These are phyloP conservation scores for Trichosporon sp. DNA, from an alignment of 1,284 basidiomycete species.

Conservation along the genomic window DNA sequence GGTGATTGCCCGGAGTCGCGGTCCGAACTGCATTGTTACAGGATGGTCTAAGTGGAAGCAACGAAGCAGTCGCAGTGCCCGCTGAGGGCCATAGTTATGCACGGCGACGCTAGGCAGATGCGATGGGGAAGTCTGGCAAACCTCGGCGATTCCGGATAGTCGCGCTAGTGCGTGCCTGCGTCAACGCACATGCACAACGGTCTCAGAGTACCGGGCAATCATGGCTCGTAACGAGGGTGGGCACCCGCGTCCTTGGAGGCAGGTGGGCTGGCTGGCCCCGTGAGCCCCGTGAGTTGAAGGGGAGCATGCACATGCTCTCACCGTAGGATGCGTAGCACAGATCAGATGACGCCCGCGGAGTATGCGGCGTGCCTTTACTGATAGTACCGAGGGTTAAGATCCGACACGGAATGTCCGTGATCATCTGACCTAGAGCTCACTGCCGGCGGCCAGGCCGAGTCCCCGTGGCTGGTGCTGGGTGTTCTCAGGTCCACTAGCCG, in stretches of 20 bases:
- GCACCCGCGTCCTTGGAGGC: background rate
- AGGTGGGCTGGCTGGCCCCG: background rate
- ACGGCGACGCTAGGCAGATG: background rate
- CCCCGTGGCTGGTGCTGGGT: background rate
- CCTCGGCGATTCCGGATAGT: background rate
- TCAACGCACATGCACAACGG: background rate
- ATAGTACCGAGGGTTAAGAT: background rate
- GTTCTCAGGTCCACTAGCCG: background rate
- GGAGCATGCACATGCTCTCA: background rate
- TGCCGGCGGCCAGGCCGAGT: background rate
- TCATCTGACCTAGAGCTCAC: background rate
- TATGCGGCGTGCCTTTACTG: background rate
- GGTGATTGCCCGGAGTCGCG: background rate
- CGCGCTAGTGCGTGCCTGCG: background rate
- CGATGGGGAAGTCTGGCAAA: constrained; percentile 1
- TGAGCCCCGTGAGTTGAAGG: too few relatives aligned
- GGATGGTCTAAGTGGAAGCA: background rate
- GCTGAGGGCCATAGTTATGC: background rate
- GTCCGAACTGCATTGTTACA: background rate
- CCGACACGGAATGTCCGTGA: constrained; percentile 7
- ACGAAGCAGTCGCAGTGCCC: background rate
- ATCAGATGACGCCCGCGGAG: constrained; percentile 6
- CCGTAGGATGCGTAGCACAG: too few relatives aligned
- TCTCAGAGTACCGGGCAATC: background rate
- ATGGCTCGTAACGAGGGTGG: constrained; percentile 9